A percentile compares a stretch with the other conserved stretches of the same genome.
phyloP scores from a whole-genome alignment of 164 flowering plant species.

The Nymphaea thermarum region DNA sequence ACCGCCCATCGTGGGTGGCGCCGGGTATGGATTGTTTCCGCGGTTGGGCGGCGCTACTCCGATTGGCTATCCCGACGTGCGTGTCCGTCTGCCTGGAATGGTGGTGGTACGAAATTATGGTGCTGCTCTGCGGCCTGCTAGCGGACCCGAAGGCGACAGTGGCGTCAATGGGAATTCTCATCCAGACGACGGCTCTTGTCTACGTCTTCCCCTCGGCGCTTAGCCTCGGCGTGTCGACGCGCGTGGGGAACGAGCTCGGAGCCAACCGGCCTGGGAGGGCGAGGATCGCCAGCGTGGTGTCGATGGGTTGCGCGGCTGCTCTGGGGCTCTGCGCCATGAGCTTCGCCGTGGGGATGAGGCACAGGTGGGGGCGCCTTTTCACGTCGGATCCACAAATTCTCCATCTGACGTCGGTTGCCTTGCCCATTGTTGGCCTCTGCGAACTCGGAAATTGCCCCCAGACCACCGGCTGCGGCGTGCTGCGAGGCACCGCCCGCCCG shows the following conservation, averaged over 20 bases:
- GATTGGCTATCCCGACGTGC: conserved; percentile 23
- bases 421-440: conserved; percentile 19
- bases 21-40: conserved; percentile 14
- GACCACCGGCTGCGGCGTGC: conserved; percentile 24
- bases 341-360: conserved; percentile 13
- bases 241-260: conserved; percentile 16
- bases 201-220: conserved; percentile 17
- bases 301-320: conserved; percentile 7
- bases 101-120: conserved; percentile 29
- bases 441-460: conserved; percentile 27
- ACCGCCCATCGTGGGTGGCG: conserved; percentile 16
- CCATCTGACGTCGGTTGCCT: conserved; percentile 12
- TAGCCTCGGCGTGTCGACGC: conserved; percentile 15
- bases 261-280: conserved; percentile 16
- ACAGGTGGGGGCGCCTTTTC: conserved; percentile 16
- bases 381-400: conserved; percentile 15
- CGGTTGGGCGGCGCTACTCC: conserved; percentile 13
- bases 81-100: conserved; percentile 24
- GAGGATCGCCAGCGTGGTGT: conserved; percentile 14
- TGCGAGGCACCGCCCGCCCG: conserved; percentile 22
- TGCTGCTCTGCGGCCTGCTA: conserved; percentile 16
- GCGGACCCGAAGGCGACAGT: conserved; percentile 14
- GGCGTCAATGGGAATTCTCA: conserved; percentile 18
- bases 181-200: conserved; percentile 16
- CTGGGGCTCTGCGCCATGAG: conserved; percentile 16